Evolutionary conservation across 2,329 filamentous ascomycete genomes (phyloP).

Genomic region (Chrysoporthe puriensis): DNA sequence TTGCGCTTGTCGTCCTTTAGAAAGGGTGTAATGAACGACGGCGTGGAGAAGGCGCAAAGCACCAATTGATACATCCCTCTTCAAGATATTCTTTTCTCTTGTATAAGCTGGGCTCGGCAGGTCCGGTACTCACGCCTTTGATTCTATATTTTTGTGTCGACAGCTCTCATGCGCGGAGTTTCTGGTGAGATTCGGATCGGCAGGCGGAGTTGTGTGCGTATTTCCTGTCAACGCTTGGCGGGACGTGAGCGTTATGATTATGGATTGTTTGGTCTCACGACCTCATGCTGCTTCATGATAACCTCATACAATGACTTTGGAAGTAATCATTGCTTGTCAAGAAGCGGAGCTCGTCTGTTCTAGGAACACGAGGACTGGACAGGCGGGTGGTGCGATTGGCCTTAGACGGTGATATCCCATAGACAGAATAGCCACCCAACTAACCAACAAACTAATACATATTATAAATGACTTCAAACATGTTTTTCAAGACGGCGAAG

Average conservation of each 20-base stretch:
- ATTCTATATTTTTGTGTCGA: background rate
- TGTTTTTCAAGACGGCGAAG: no score
- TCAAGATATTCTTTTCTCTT: background rate
- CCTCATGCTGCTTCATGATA: background rate
- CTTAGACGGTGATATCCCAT: background rate
- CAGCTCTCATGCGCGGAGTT: background rate
- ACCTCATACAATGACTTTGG: background rate
- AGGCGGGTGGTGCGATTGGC: background rate
- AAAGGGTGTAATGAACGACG: background rate
- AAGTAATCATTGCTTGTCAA: background rate
- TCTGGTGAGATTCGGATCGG: background rate
- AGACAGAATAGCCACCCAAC: background rate
- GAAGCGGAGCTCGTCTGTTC: background rate
- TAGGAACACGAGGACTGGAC: background rate
- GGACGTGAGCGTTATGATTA: background rate
- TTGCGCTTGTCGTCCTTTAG: slow-evolving; percentile 21
- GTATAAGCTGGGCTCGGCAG: background rate
- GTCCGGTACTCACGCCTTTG: background rate
- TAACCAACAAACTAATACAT: background rate
- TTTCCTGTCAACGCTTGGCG: background rate
- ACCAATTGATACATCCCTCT: background rate
- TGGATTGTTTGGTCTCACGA: background rate
- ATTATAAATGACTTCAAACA: background rate
- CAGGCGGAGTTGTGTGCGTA: background rate
- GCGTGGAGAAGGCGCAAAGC: background rate